Base-by-base conservation (phyloP, 768 basidiomycete species). In the Rickenella mellea region DNA sequence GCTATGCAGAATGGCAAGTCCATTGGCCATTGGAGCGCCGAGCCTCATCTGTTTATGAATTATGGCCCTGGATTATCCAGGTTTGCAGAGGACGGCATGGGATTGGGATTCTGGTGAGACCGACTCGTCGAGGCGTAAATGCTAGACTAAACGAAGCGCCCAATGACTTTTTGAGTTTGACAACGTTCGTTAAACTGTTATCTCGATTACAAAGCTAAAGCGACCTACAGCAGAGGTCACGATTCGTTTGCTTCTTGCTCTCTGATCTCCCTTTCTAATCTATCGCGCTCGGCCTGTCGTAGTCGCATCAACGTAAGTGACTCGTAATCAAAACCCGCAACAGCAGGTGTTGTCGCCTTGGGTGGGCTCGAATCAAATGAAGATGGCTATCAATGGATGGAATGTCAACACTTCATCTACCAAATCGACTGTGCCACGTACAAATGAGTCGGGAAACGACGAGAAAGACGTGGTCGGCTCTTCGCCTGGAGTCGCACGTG, bases 291-390 rank as follows among this genome's bases (percentile, higher is more conserved):
- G 0, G 87, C 85, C 53, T 90, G 83, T 27, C 87, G 69, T 55
- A 92, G 65, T 4, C 87, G 74, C 70, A 90, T 73, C 27, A 91
- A 67, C 1, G 85, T 90, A 45, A 89, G 54, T 2, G 80, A 76
- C 60, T 90, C 88, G 43, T 81, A 91, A 55, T 89, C 83, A 37
- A 89, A 50, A 2, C 72, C 73, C 9, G 66, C 53, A 17, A 59
- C 48, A 15, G 55, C 38, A n/a, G 60, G 25, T 17, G 53, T 56
- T n/a, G 51, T 30, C 14, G 54, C 20, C n/a, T 32, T 46, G 17
- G 55, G 46, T 22, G 49, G 32, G 10, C 55, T 33, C 14, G 28
- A 17, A 21, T 35, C 33, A 19, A 9, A 22, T 36, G 33, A 19
- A 10, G 33, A 36, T 15, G 33, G 33, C 33, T 36, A 36, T 10